A percentile compares a stretch with the other conserved stretches of the same genome.
phyloP scores from a whole-genome alignment of 768 basidiomycete genomes.

The Tremella yokohamensis region DNA sequence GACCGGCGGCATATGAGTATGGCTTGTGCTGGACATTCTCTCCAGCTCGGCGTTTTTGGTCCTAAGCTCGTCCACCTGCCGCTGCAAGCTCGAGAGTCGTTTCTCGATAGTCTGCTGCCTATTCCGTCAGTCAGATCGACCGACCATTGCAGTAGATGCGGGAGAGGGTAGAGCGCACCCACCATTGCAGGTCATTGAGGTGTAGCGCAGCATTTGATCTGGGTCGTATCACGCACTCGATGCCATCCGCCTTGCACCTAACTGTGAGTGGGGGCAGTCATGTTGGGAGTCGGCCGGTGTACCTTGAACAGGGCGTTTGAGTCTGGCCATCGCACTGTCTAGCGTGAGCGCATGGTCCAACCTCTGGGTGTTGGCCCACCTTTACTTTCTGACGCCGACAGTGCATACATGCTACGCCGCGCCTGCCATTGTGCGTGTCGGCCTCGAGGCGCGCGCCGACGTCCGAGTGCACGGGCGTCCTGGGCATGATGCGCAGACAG shows the following conservation, averaged over 20 bases:
- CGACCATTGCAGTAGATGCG: not conserved
- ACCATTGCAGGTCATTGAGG: constrained; percentile 1
- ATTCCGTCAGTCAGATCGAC: not conserved
- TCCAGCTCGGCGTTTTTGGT: not conserved
- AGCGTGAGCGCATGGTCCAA: not conserved
- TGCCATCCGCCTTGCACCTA: constrained; percentile 4
- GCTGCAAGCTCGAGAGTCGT: not conserved
- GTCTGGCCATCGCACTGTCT: not conserved
- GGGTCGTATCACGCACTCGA: constrained; percentile 5
- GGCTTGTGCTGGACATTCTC: not conserved
- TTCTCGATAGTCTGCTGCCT: constrained; percentile 9
- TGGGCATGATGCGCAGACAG: too few species aligned
- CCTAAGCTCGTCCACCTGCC: not conserved
- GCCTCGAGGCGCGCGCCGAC: too few species aligned
- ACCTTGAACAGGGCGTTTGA: not conserved
- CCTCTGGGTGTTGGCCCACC: not conserved
- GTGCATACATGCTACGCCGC: constrained; percentile 1
- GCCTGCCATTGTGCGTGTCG: not conserved
- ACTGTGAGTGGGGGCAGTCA: too few species aligned
- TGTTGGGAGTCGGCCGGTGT: too few species aligned
- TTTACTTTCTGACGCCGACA: constrained; percentile 7
- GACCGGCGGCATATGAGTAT: not conserved
- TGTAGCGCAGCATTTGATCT: constrained; percentile 1
- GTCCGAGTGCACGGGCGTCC: too few species aligned
- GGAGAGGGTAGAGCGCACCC: not conserved